phyloP scores from a whole-genome alignment of 805 yeast genomes.

The Kodamaea kakaduensis region DNA sequence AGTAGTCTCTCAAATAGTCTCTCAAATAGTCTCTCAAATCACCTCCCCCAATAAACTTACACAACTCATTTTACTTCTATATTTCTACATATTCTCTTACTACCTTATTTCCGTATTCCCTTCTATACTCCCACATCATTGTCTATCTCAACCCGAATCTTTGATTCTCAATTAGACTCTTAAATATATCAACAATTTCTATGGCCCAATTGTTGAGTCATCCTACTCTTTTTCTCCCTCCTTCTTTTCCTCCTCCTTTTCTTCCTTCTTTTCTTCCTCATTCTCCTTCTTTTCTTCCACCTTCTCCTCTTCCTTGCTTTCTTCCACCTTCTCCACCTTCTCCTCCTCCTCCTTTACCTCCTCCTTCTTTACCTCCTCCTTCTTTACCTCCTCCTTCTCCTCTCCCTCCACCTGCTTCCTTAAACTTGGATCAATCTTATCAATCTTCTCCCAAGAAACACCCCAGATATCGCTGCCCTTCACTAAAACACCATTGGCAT shows the following conservation, averaged over 20 bases:
- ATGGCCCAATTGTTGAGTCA: too few species aligned
- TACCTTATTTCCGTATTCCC: too few species aligned
- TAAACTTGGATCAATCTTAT: slow-evolving; percentile 26
- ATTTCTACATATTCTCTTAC: too few species aligned
- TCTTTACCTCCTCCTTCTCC: background rate
- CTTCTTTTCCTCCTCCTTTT: background rate
- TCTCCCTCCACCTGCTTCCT: slow-evolving; percentile 16
- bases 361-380: slow-evolving; percentile 4
- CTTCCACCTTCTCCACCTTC: slow-evolving; percentile 3
- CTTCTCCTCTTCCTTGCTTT: slow-evolving; percentile 1
- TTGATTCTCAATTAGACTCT: too few species aligned
- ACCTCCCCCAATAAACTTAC: too few species aligned
- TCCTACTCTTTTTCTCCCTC: too few species aligned
- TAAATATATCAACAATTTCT: too few species aligned
- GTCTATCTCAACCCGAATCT: too few species aligned
- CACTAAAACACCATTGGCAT: slow-evolving; percentile 22
- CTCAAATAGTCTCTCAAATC: too few species aligned
- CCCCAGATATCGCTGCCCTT: slow-evolving; percentile 28
- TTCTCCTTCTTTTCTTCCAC: background rate
- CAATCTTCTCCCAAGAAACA: slow-evolving; percentile 30
- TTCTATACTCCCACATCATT: too few species aligned
- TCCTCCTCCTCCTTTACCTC: slow-evolving; percentile 1
- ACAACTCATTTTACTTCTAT: too few species aligned
- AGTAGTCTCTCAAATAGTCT: too few species aligned
- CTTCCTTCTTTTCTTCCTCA: background rate